These are phyloP conservation scores for Alternaria viburni DNA, from an alignment of 2,329 filamentous ascomycete genomes.

Conservation along the genomic window DNA sequence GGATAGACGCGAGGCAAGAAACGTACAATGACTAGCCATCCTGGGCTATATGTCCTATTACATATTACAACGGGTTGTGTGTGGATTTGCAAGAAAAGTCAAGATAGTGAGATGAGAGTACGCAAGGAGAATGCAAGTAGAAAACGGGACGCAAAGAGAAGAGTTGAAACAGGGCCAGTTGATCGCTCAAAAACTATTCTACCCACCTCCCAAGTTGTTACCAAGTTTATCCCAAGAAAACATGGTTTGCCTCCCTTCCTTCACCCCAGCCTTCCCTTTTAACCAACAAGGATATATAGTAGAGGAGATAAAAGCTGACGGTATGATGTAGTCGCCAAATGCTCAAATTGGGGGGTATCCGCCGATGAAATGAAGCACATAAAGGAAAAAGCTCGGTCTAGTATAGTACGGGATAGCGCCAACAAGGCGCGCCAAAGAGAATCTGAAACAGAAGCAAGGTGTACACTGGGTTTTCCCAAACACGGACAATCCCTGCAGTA, in stretches of 20 bases:
- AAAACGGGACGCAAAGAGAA: conserved; percentile 7
- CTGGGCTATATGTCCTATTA: conserved; percentile 3
- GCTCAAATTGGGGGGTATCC: conserved; percentile 44
- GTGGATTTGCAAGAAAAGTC: background rate
- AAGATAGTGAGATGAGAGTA: background rate
- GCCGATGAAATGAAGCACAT: conserved; percentile 36
- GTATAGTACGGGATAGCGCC: conserved; percentile 36
- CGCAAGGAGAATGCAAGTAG: conserved; percentile 1
- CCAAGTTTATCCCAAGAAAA: conserved; percentile 16
- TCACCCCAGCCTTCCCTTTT: conserved; percentile 8
- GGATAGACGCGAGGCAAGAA: background rate
- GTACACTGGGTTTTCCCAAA: conserved; percentile 12
- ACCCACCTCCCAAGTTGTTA: conserved; percentile 7
- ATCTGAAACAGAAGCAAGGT: conserved; percentile 22
- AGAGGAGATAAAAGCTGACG: conserved; percentile 4
- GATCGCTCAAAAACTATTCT: conserved; percentile 27
- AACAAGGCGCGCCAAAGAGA: conserved; percentile 17
- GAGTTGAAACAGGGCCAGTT: conserved; percentile 5
- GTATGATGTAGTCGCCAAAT: conserved; percentile 41
- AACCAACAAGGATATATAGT: conserved; percentile 24
- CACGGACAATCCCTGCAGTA: conserved; percentile 6
- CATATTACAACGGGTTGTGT: background rate
- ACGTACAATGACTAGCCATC: conserved; percentile 5
- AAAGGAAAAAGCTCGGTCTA: conserved; percentile 36
- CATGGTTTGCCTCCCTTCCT: conserved; percentile 3